These are phyloP conservation scores for Aspergillus terreus DNA, from an alignment of 2,329 filamentous ascomycete genomes.

Conservation along the genomic window DNA sequence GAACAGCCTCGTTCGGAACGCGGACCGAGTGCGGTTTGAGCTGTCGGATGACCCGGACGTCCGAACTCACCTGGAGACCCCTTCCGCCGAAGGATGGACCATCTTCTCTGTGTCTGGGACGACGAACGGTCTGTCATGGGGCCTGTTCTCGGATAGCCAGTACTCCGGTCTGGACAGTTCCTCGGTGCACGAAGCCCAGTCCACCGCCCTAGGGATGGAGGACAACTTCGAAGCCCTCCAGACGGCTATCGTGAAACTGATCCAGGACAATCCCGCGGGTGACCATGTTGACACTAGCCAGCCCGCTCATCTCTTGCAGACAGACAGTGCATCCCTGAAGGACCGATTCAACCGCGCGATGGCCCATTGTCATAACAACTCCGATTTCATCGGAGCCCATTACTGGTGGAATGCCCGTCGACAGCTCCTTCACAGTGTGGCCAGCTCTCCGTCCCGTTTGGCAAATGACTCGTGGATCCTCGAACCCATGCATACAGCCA, in stretches of 20 bases:
- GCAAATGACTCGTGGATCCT: constrained; percentile 67
- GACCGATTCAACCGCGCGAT: constrained; percentile 62
- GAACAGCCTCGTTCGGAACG: constrained; percentile 27
- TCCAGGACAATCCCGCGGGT: constrained; percentile 78
- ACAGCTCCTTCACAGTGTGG: constrained; percentile 61
- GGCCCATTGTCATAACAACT: constrained; percentile 70
- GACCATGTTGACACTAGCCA: constrained; percentile 43
- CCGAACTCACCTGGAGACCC: constrained; percentile 63
- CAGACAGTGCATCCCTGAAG: constrained; percentile 25
- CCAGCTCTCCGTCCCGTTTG: constrained; percentile 47
- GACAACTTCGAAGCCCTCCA: constrained; percentile 79
- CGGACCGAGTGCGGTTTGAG: constrained; percentile 41
- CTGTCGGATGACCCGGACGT: constrained; percentile 36
- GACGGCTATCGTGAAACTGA: constrained; percentile 73
- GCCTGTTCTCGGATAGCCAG: constrained; percentile 59
- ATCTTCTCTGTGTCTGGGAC: constrained; percentile 74
- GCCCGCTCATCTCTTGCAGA: constrained; percentile 4
- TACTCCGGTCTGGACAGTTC: constrained; percentile 59
- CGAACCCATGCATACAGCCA: constrained; percentile 67
- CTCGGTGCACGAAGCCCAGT: constrained; percentile 42
- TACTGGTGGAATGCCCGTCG: constrained; percentile 80
- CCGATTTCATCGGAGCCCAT: constrained; percentile 79
- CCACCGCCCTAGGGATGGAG: constrained; percentile 56
- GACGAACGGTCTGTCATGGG: constrained; percentile 67
- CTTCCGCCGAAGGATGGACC: constrained; percentile 78